These are phyloP conservation scores for Capsella bursapastoris DNA, from an alignment of 345 rosid genomes.

Conservation along the genomic window DNA sequence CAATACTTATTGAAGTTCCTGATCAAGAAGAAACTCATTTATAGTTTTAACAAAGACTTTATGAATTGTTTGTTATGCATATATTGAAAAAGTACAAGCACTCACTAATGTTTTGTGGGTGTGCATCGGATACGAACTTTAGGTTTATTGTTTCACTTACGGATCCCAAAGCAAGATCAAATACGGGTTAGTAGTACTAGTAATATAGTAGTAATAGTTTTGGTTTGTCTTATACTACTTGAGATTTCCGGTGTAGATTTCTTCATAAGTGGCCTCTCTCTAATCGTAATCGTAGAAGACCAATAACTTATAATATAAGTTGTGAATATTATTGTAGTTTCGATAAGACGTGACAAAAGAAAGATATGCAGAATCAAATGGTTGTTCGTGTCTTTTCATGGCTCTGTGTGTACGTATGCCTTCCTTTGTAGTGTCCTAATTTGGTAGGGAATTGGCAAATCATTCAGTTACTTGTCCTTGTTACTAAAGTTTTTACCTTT, in stretches of 20 bases:
- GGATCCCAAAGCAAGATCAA: not conserved
- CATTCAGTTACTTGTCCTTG: conserved; percentile 43
- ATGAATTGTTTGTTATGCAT: not conserved
- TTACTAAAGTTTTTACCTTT: conserved; percentile 19
- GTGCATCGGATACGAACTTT: not conserved
- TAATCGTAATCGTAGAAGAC: not conserved
- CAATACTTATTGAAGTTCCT: not conserved
- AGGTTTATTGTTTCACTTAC: too few species aligned
- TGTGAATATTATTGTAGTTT: conserved; percentile 8
- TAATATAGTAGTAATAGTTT: not conserved
- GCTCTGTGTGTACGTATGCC: conserved; percentile 13
- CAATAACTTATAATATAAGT: conserved; percentile 7
- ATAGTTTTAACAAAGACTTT: not conserved
- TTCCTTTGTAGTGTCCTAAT: conserved; percentile 44
- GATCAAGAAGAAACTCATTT: not conserved
- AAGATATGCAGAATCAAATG: conserved; percentile 40
- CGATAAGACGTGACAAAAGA: conserved; percentile 46
- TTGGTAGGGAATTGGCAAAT: conserved; percentile 51
- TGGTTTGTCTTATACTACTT: not conserved
- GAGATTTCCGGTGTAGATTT: not conserved
- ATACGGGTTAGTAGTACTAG: not conserved
- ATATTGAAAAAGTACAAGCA: not conserved
- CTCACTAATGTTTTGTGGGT: too few species aligned
- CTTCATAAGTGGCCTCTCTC: conserved; percentile 3
- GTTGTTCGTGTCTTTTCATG: conserved; percentile 41